These are phyloP conservation scores for Eucalyptus sp. DNA, from an alignment of 345 rosid species.

Conservation along the genomic window DNA sequence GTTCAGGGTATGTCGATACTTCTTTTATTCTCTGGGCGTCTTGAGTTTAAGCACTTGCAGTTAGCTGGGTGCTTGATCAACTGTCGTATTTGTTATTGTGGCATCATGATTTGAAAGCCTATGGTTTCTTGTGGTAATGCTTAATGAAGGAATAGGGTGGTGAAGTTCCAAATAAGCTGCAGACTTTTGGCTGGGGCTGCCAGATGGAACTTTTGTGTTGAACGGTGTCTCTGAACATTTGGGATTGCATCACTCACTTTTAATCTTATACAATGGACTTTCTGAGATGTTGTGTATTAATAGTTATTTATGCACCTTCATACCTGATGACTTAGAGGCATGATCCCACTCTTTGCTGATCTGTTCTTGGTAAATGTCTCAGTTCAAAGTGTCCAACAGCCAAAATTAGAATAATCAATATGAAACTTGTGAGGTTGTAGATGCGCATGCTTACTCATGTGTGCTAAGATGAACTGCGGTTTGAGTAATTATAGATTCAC, in stretches of 20 bases:
- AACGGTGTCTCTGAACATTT: neutral
- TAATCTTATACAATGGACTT: neutral
- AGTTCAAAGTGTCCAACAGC: neutral
- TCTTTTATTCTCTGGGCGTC: neutral
- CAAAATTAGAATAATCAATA: neutral
- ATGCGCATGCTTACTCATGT: neutral
- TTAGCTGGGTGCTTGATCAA: neutral
- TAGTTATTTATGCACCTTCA: neutral
- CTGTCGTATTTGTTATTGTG: neutral
- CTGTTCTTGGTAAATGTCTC: neutral
- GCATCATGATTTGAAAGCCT: neutral
- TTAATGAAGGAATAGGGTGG: neutral
- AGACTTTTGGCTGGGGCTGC: neutral
- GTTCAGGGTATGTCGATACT: slow-evolving; percentile 48
- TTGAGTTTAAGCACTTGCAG: neutral
- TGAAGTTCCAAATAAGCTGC: neutral
- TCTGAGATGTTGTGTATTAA: neutral
- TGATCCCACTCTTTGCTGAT: neutral
- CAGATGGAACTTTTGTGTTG: neutral
- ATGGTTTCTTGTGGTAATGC: neutral
- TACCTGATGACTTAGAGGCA: neutral
- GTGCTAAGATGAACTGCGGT: neutral
- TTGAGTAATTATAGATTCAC: slow-evolving; percentile 4
- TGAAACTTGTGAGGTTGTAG: neutral
- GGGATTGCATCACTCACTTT: neutral